Base-by-base conservation (phyloP, 768 basidiomycete species). In the Mrakia blollopis region DNA sequence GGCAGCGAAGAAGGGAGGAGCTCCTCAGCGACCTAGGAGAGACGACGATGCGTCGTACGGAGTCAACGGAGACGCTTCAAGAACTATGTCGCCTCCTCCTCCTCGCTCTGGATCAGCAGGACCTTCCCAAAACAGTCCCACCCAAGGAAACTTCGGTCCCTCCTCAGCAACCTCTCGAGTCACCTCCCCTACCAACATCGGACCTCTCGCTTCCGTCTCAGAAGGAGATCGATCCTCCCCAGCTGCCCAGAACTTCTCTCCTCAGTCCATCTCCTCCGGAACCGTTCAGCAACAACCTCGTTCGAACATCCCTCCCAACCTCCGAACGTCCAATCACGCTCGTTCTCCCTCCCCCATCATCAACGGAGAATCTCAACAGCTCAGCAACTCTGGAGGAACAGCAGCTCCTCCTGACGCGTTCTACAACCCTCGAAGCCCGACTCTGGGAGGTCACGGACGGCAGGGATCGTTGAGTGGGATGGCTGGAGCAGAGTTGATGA, bases 341-440 rank as follows among this genome's bases (percentile, higher is more conserved):
- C 63, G 76, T 13, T 72, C 70, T 28, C 76, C 76, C 1, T 77
- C 76, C 10, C 76, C 76, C 13, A 54, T 76, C 75, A 39, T 62
- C 57, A 71, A 54, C 62, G 71, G 71, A 13, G 30, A 23, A 23
- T 37, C 62, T 8, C 35, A 35, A 39, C 65, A 68, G 65, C 72
- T 77, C 52, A 39, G 18, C 61, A 74, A 78, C 54, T 78, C 77
- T 18, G 69, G 73, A 9, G 67, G 65, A 6, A 70, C 75, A 14
- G 57, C 67, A 2, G 87, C 88, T 13, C 90, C 91, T 0, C 81
- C 87, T 23, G 90, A 91, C 78, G 88, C 87, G 3, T 90, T 90
- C 80, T 88, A 84, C 73, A 81, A 81, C 39, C 47, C 80, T 35
- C 76, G 82, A 41, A 68, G 63, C 13, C 77, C 77, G 18, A 41